phyloP scores from a whole-genome alignment of 2,329 filamentous ascomycete species.

The Dryadomyces quercus-mongolicae region DNA sequence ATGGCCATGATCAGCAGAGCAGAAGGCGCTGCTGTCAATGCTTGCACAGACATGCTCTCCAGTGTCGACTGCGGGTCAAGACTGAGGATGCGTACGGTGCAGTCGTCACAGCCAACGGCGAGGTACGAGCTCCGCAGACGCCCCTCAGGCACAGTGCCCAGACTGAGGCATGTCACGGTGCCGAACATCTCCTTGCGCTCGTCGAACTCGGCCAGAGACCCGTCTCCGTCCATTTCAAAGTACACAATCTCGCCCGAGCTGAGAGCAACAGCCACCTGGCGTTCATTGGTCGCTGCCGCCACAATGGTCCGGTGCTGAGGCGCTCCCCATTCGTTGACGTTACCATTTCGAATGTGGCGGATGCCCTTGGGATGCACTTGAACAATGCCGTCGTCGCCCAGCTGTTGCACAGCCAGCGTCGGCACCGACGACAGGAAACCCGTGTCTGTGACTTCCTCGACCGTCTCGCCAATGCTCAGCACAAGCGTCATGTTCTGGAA shows the following conservation, averaged over 20 bases:
- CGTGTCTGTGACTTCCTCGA: constrained; percentile 89
- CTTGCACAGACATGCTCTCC: constrained; percentile 89
- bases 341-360: constrained; percentile 67
- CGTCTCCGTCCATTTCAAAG: constrained; percentile 92
- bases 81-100: constrained; percentile 85
- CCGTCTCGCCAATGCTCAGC: constrained; percentile 89
- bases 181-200: constrained; percentile 92
- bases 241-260: constrained; percentile 96
- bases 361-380: constrained; percentile 97
- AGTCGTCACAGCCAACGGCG: constrained; percentile 93
- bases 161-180: constrained; percentile 86
- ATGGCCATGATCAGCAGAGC: constrained; percentile 87
- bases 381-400: constrained; percentile 84
- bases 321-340: constrained; percentile 84
- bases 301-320: constrained; percentile 93
- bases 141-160: constrained; percentile 87
- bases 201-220: constrained; percentile 83
- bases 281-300: constrained; percentile 82
- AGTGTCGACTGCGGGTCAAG: constrained; percentile 82
- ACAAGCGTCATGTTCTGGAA: constrained; percentile 85
- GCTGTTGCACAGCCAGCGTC: constrained; percentile 83
- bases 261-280: constrained; percentile 84
- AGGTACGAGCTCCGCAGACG: constrained; percentile 81
- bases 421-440: constrained; percentile 82
- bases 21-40: constrained; percentile 79